Percentiles rank a stretch among this genome's conserved stretches.
phyloP scores from a whole-genome alignment of 768 basidiomycete genomes.

The Kwoniella bestiolae region DNA sequence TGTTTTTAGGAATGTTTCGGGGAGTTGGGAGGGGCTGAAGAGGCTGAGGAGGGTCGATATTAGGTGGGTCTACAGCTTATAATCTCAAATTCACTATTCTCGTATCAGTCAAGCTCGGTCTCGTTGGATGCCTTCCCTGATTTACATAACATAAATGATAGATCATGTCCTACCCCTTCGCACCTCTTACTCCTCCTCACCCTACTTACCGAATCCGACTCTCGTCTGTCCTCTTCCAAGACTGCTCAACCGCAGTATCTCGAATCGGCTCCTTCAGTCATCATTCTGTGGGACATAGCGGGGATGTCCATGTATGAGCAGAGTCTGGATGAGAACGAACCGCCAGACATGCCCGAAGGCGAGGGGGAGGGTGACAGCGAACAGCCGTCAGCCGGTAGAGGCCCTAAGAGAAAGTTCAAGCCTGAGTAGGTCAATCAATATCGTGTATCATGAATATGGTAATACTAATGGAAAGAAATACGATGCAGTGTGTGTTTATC shows the following conservation, averaged over 20 bases:
- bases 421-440: constrained; percentile 8
- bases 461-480: neutral
- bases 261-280: constrained; percentile 30
- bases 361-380: neutral
- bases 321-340: constrained; percentile 35
- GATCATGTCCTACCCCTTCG: constrained; percentile 40
- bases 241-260: constrained; percentile 10
- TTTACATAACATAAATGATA: too few relatives aligned
- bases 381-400: neutral
- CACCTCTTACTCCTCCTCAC: constrained; percentile 38
- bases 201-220: constrained; percentile 27
- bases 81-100: too few relatives aligned
- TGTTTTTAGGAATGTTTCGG: constrained; percentile 37
- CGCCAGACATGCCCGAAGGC: constrained; percentile 15
- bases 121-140: too few relatives aligned
- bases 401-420: constrained; percentile 13
- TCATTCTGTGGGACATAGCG: constrained; percentile 45
- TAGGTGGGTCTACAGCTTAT: constrained; percentile 34
- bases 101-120: too few relatives aligned
- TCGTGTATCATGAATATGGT: neutral
- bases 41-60: constrained; percentile 39
- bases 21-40: constrained; percentile 27
- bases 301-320: constrained; percentile 39
- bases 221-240: neutral
- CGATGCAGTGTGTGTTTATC: constrained; percentile 32